Evolutionary conservation across 495 filamentous ascomycete species (phyloP), one percentile per base, ranked within the genome.

Genomic region (Xylaria cubensis): DNA sequence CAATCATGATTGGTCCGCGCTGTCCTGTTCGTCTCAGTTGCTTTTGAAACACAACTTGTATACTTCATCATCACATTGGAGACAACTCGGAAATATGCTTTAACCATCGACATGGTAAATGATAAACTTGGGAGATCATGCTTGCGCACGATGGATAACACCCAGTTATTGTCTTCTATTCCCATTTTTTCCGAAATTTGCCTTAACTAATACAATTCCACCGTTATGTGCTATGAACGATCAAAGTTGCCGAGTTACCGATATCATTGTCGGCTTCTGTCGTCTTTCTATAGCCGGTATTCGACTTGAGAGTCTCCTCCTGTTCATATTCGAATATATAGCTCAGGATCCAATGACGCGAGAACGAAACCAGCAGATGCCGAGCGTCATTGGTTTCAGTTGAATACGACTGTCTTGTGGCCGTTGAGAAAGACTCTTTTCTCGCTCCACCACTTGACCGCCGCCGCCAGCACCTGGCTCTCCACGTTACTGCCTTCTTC

Each of bases 401-500:
- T 89, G 78, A 93, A 93, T 13, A 93, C 91, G 51, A 93, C 90
- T 26, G 91, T 93, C 83, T 92, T 91, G 73, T 87, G 86, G 32
- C 90, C 90, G 76, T 93, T 92, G 53, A 93, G 81, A 72, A 93
- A 87, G 63, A 93, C 88, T 61, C 91, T 83, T 62, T 88, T 86
- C 85, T 93, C 91, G 21, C 89, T 88, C 78, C 89, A 88, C 85
- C 90, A 92, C 84, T 92, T 92, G 44, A 93, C 90, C 9, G 91
- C 91, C 8, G 90, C 85, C 7, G 90, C 90, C 59, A 93, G 81
- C 53, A 92, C 90, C 71, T 91, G 90, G 76, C 89, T 92, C 84
- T 93, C 91, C 9, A 92, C 89, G 74, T 92, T 93, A 74, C 89
- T 91, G 17, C 91, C 91, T 74, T 92, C 91, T 67, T 90, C 87